Conservation (phyloP, 352 stramenopile genomes). For the Salisapilia sapeloensis region DNA sequence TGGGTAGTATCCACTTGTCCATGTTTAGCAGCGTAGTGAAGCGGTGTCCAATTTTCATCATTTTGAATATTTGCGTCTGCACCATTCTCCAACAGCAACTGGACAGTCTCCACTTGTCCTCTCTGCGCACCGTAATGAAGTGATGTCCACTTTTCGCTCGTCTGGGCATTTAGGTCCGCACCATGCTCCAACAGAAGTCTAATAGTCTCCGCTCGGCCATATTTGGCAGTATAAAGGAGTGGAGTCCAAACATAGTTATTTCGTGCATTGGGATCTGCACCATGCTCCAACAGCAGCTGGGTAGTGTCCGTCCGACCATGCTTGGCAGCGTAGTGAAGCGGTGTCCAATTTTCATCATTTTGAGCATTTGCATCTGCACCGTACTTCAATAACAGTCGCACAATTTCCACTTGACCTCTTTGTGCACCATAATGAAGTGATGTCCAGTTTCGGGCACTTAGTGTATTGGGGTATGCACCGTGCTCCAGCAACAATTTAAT, state of each 20-base stretch:
- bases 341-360: constrained; percentile 51
- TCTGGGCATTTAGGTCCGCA: constrained; percentile 3
- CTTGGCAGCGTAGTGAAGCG: constrained; percentile 61
- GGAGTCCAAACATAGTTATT: too few species aligned
- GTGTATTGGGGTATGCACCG: too few species aligned
- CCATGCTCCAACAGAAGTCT: constrained; percentile 4
- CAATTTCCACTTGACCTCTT: constrained; percentile 66
- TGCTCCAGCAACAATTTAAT: too few species aligned
- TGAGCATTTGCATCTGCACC: constrained; percentile 54
- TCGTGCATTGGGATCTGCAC: constrained; percentile 42
- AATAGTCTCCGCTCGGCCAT: constrained; percentile 5
- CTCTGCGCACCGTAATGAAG: constrained; percentile 4
- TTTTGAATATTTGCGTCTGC: constrained; percentile 4
- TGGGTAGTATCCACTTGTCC: constrained; percentile 6
- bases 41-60: constrained; percentile 2
- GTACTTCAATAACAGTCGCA: constrained; percentile 34
- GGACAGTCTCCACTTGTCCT: constrained; percentile 6
- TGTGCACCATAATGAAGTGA: too few species aligned
- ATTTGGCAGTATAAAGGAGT: too few species aligned
- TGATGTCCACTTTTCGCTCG: constrained; percentile 1
- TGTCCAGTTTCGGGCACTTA: too few species aligned
- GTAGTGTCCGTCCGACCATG: constrained; percentile 35
- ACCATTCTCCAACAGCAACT: constrained; percentile 5
- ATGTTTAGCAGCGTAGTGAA: constrained; percentile 5
- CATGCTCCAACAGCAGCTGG: constrained; percentile 41